Percentiles rank a stretch among this genome's conserved stretches.
These are phyloP conservation scores for Macrocystidia cucumis DNA, from an alignment of 1,284 basidiomycete genomes.

Conservation along the genomic window DNA sequence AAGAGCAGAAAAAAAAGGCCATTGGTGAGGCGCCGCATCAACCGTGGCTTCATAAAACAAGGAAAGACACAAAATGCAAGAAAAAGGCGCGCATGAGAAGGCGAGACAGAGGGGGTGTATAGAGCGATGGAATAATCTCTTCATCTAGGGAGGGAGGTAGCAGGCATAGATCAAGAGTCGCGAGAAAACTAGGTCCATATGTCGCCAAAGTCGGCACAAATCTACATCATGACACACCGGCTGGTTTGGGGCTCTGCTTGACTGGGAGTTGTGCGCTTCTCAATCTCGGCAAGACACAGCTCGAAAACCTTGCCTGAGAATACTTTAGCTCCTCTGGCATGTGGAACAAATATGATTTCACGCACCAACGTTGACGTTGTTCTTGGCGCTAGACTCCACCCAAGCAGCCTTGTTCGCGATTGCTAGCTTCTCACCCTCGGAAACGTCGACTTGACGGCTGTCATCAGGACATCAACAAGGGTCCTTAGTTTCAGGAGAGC, in stretches of 20 bases:
- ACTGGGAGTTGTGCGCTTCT: constrained; percentile 54
- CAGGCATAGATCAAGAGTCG: background rate
- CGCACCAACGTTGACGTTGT: constrained; percentile 85
- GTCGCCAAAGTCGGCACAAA: constrained; percentile 1
- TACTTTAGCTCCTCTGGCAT: constrained; percentile 3
- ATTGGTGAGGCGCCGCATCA: too few relatives aligned
- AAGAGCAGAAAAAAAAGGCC: too few relatives aligned
- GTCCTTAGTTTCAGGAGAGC: constrained; percentile 2
- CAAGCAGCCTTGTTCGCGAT: constrained; percentile 69
- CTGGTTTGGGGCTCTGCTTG: constrained; percentile 52
- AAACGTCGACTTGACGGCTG: constrained; percentile 68
- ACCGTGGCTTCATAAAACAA: too few relatives aligned
- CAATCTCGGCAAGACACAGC: constrained; percentile 81
- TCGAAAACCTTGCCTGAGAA: constrained; percentile 80
- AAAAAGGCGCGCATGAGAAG: too few relatives aligned
- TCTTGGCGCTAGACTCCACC: constrained; percentile 87
- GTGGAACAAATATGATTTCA: constrained; percentile 15
- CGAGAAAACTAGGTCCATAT: background rate
- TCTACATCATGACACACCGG: constrained; percentile 65
- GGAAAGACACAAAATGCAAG: too few relatives aligned
- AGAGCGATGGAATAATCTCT: too few relatives aligned
- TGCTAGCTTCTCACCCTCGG: constrained; percentile 76
- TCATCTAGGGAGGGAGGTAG: too few relatives aligned
- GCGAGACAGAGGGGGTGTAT: too few relatives aligned
- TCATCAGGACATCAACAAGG: constrained; percentile 5